Base-by-base conservation (phyloP, 176 grass and related monocot species). In the Phoenix dactylifera region DNA sequence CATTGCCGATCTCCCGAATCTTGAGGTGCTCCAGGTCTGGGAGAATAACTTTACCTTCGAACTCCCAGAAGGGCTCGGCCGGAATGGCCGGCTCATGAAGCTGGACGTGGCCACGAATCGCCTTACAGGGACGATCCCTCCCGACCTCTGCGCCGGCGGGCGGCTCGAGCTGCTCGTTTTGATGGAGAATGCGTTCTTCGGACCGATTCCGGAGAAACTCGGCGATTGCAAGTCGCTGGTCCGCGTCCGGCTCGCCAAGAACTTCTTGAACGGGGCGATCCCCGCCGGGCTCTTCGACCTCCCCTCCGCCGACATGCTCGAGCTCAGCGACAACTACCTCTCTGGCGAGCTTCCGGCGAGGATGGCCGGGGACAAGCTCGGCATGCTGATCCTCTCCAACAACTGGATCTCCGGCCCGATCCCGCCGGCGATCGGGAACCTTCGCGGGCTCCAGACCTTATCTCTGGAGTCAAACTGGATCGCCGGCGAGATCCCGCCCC, bases 121-220 rank as follows among this genome's bases (percentile, higher is more conserved):
- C 30, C 56, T 92, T 16, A 98, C 81, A 0, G 93, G 87, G 0
- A 22, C 26, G 3, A 54, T 98, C 0, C 93, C 93, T 15, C 22
- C 51, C 0, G 75, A 78, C 24, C 76, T 98, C 56, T 98, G 93
- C 71, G n/a, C 63, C 1, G 65, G 84, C 6, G 18, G 53, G 2
- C 23, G 24, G 52, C 84, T 98, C 5, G 14, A 83, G 66, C 0
- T 66, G 51, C 84, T 97, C 62, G 75, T 97, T 49, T 66, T 97
- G 53, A 85, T 97, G 87, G 75, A 91, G 24, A 97, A 97, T 28
- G 54, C 62, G 17, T 66, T 97, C 18, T 97, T 91, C 61, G 92
- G 92, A 0, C 52, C 59, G 26, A 91, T 97, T 22, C 92, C 92
- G 0, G 59, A 66, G 0, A 63, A 68, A 1, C 87, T 97, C 15